Conservation (phyloP, 1,139 yeast species). For the Zygoascus meyerae region DNA sequence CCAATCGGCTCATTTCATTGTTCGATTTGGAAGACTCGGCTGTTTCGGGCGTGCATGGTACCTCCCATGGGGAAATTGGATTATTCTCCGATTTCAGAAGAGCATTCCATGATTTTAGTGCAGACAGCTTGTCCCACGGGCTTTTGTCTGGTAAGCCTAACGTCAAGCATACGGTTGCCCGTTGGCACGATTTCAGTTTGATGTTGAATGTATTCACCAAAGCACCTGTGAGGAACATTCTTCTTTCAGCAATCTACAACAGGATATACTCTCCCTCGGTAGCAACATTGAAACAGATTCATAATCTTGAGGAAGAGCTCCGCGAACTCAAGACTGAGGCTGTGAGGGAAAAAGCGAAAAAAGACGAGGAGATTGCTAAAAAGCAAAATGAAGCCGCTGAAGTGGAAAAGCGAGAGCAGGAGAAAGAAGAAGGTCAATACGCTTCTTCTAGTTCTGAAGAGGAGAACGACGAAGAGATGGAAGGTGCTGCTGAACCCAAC, state of each 20-base stretch:
- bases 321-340: constrained; percentile 27
- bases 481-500: constrained; percentile 17
- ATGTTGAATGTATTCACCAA: constrained; percentile 44
- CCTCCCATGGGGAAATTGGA: background rate
- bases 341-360: constrained; percentile 34
- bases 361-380: constrained; percentile 31
- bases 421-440: constrained; percentile 17
- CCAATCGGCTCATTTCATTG: background rate
- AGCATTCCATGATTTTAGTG: background rate
- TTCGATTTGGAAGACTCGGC: background rate
- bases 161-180: constrained; percentile 54
- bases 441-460: constrained; percentile 19
- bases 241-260: constrained; percentile 49
- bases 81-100: constrained; percentile 2
- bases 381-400: constrained; percentile 19
- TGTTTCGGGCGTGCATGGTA: background rate
- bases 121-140: constrained; percentile 13
- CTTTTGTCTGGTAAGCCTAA: constrained; percentile 20
- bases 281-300: constrained; percentile 35
- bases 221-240: constrained; percentile 36
- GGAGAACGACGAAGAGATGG: constrained; percentile 9
- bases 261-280: constrained; percentile 30
- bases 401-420: constrained; percentile 15
- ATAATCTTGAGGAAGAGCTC: constrained; percentile 27
- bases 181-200: constrained; percentile 62